Evolutionary conservation across 2,329 filamentous ascomycete species (phyloP), one percentile per base, ranked within the genome.

Genomic region (Fusarium sp.): DNA sequence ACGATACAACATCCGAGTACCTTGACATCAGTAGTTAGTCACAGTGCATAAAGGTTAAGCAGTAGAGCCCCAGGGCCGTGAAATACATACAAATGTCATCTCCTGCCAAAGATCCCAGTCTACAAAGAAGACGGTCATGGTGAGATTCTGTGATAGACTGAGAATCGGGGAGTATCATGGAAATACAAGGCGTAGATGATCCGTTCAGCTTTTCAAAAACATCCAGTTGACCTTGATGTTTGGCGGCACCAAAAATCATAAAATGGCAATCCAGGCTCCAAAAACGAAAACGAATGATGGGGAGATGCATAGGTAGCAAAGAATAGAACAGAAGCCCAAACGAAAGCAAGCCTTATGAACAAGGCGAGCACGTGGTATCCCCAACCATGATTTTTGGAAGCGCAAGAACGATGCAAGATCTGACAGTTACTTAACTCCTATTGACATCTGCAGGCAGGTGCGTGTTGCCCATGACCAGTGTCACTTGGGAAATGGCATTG

Each of bases 61-160:
- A 19, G n/a, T 29, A 32, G 9, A 15, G 17, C 4, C 7, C 2
- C 8, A 23, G 29, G 23, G 11, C 13, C 10, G 23, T 4, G 17
- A 13, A 23, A 14, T 10, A 82, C 90, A 81, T 79, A 96, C 93
- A 79, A 96, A 92, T 49, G 88, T 91, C 87, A 97, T 88, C 79
- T 96, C 88, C 81, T 95, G 86, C 93, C 93, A 97, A 69, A 95
- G 78, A 67, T 84, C 79, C 93, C 92, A 96, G 45, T 78, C 81
- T 37, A 80, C 70, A 75, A 90, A 92, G 75, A 92, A 91, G 35
- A 70, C 73, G 46, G 64, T 70, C 70, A 75, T 76, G 44, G 64
- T 49, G 59, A 53, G 49, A 14, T 37, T 36, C 54, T 53, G 11
- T 37, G 27, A 43, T 51, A 42, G 48, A 53, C 41, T 15, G 37